Evolutionary conservation across 169 alveolate genomes (phyloP), one percentile per base, ranked within the genome.

Genomic region (Blepharisma undulans): DNA sequence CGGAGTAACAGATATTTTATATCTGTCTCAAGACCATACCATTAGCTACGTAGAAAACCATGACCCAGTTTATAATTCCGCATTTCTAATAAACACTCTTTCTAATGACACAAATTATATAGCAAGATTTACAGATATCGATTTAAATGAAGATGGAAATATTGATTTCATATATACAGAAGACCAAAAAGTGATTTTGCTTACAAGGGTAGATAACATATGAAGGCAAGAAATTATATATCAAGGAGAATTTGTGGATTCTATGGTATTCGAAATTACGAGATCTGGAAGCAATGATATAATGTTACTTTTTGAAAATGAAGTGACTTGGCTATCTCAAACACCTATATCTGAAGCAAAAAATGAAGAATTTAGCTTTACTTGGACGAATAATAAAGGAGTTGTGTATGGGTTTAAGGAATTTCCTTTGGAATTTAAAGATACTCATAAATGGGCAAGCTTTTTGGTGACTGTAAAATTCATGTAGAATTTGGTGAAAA

Each of bases 11-110:
- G 80, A 74, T 29, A n/a, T 82, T 22, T 30, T 82, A 21, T 82
- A 36, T 30, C 34, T 82, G 10, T 48, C 78, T 22, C 22, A 22
- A 21, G 77, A 21, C 22, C 33, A 33, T 4, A 32, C 27, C 27
- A 21, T 82, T 3, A n/a, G 33, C 7, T 59, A 59, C n/a, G 48
- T 82, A 33, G 89, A 25, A 21, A 82, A 82, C 36, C 74, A 59
- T 22, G 89, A 82, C 76, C 89, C 89, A 19, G 33, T 60, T n/a
- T 59, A 82, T 30, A 82, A n/a, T 8, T 32, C 34, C 7, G 34
- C 22, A 8, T 21, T 25, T 48, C 30, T 82, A 1, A 72, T 82
- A 19, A 29, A 74, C 12, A 74, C 80, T 29, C 36, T n/a, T 82
- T 22, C 60, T 21, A 78, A 60, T 74, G 8, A 10, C 29, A 82